Base-by-base conservation (phyloP, 2,329 filamentous ascomycete genomes). In the Microcyclospora pomicola region DNA sequence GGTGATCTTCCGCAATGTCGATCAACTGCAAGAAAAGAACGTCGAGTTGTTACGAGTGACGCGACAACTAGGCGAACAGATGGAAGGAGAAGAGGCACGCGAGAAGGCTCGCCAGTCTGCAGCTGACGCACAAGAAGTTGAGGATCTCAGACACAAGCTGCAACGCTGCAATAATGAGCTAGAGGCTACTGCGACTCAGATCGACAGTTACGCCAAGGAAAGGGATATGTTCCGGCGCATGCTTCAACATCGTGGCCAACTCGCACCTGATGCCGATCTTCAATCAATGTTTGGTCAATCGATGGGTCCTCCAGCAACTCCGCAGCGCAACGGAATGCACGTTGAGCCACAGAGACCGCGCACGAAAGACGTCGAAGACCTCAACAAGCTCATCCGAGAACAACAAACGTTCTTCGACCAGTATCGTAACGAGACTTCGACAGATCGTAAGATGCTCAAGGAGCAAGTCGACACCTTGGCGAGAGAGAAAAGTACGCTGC, bases 191-290 rank as follows among this genome's bases (percentile, higher is more conserved):
- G 76, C 81, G 32, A 77, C 81, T 24, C 83, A 87, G 40, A 82
- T 86, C 46, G 84, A 94, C 65, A 93, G 84, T 58, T 94, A 93
- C 59, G 85, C 91, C 56, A 84, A 86, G 51, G 91, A 98, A 63
- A 80, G 91, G 44, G 88, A 98, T 56, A 95, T 95, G 75, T 96
- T 95, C 77, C 79, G 88, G 15, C 85, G 87, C 37, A 87, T 96
- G 67, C 73, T 95, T 24, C 82, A 88, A 48, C 82, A 91, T 44
- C 72, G 77, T 41, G 75, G 76, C 13, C 72, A 76, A 41, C 41
- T 71, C 60, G 77, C 63, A 57, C 68, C 54, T 53, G 72, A 54
- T 55, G 73, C 56, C 10, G 80, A 86, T 42, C 66, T 80, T 31
- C 71, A 73, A 12, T 78, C 78, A 1, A 68, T 77, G 35, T 78